Percentiles rank a stretch among this genome's conserved stretches.
phyloP scores from a whole-genome alignment of 169 alveolate genomes.

The Cryptosporidium ryanae region DNA sequence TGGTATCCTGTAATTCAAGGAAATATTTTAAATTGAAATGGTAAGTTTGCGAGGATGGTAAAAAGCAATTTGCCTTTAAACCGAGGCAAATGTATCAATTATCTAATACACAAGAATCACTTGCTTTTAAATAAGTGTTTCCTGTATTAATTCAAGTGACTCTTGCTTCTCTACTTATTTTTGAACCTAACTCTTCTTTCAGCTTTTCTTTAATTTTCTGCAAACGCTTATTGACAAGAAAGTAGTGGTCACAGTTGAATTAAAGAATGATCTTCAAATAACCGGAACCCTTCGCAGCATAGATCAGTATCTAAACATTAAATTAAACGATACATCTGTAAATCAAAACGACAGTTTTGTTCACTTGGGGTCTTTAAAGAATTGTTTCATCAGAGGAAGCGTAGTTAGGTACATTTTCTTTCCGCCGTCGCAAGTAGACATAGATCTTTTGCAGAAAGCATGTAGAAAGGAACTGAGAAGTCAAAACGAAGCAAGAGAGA shows the following conservation, averaged over 20 bases:
- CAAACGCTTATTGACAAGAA: slow-evolving; percentile 90
- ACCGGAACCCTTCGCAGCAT: slow-evolving; percentile 92
- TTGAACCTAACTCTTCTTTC: neutral
- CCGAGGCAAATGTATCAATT: too few species aligned
- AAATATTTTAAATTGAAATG: too few species aligned
- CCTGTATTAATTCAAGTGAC: neutral
- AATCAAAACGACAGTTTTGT: slow-evolving; percentile 91
- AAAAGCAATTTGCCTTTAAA: too few species aligned
- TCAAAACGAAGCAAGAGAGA: slow-evolving; percentile 50
- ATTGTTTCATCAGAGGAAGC: slow-evolving; percentile 94
- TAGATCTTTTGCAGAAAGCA: slow-evolving; percentile 90
- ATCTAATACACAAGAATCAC: too few species aligned
- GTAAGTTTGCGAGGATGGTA: too few species aligned
- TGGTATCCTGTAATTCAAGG: too few species aligned
- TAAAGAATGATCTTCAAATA: slow-evolving; percentile 92
- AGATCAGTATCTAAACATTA: slow-evolving; percentile 92
- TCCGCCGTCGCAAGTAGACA: slow-evolving; percentile 89
- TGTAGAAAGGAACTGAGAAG: slow-evolving; percentile 86
- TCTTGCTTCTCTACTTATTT: neutral
- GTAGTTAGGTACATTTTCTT: slow-evolving; percentile 93
- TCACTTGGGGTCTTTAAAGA: slow-evolving; percentile 91
- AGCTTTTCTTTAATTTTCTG: slow-evolving; percentile 91
- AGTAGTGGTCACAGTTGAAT: slow-evolving; percentile 92
- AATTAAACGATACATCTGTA: slow-evolving; percentile 90
- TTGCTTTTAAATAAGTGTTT: too few species aligned